Conservation (phyloP, 805 yeast species). For the Lipomyces anomalus region DNA sequence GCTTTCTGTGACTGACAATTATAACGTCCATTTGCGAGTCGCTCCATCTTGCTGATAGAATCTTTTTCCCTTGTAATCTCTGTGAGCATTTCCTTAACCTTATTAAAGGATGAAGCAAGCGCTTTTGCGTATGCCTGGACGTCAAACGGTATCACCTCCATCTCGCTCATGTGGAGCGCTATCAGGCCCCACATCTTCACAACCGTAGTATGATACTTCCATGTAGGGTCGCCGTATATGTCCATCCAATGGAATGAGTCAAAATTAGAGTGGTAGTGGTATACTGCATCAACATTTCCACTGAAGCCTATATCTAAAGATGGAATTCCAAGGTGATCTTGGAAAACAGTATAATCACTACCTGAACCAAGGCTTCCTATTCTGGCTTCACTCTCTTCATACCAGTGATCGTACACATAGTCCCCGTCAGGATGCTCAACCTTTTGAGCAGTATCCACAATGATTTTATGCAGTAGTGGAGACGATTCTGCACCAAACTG, state of each 20-base stretch:
- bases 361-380: constrained; percentile 60
- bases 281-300: constrained; percentile 48
- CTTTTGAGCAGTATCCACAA: constrained; percentile 42
- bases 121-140: constrained; percentile 39
- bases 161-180: constrained; percentile 45
- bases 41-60: constrained; percentile 16
- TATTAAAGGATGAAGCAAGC: constrained; percentile 37
- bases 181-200: constrained; percentile 50
- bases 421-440: constrained; percentile 44
- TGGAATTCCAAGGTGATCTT: constrained; percentile 40
- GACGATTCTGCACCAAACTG: constrained; percentile 49
- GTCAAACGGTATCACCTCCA: constrained; percentile 42
- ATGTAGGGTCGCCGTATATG: constrained; percentile 56
- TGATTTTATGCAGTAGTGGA: constrained; percentile 49
- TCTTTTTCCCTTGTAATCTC: constrained; percentile 18
- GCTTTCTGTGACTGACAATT: too few species aligned
- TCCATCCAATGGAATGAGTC: constrained; percentile 58
- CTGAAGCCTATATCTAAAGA: constrained; percentile 54
- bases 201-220: constrained; percentile 51
- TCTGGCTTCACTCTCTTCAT: constrained; percentile 27
- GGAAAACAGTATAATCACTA: constrained; percentile 52
- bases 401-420: constrained; percentile 36
- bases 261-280: constrained; percentile 69
- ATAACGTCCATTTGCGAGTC: too few species aligned
- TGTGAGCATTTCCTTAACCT: constrained; percentile 37